Evolutionary conservation across 2,329 filamentous ascomycete species (phyloP).

Genomic region (Beauveria bassiana): DNA sequence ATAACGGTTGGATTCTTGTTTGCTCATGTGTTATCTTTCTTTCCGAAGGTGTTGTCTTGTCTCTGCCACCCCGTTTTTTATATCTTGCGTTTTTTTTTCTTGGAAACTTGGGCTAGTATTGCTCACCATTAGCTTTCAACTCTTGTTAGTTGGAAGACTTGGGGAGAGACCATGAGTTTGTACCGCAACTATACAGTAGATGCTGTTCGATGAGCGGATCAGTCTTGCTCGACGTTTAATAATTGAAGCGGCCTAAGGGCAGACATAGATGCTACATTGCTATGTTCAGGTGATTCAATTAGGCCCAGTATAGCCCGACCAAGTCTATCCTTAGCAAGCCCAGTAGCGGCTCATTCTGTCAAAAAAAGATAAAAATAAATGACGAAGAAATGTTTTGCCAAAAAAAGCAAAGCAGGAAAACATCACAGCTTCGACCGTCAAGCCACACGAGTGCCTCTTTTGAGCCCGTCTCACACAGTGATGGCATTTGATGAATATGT

Average conservation of each 20-base stretch:
- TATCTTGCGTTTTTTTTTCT: background rate
- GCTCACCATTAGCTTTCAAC: background rate
- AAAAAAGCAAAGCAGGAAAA: no score
- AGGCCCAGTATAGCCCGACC: background rate
- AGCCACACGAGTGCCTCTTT: no score
- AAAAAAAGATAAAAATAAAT: no score
- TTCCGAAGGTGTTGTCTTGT: background rate
- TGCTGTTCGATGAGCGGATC: background rate
- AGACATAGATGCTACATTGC: background rate
- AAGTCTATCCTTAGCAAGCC: no score
- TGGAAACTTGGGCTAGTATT: background rate
- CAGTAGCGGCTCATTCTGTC: no score
- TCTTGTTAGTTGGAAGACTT: background rate
- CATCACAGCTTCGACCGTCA: no score
- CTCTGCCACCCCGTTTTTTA: background rate
- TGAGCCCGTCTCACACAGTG: no score
- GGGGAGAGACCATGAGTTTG: background rate
- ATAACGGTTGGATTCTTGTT: background rate
- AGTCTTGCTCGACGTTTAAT: background rate
- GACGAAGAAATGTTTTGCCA: no score
- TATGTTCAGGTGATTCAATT: background rate
- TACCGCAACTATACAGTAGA: background rate
- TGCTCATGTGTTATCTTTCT: background rate
- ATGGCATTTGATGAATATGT: no score
- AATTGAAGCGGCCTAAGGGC: slow-evolving; percentile 1